Evolutionary conservation across 139 green algal species (phyloP), one percentile per base, ranked within the genome.

Genomic region (Chlamydomonas sp.): DNA sequence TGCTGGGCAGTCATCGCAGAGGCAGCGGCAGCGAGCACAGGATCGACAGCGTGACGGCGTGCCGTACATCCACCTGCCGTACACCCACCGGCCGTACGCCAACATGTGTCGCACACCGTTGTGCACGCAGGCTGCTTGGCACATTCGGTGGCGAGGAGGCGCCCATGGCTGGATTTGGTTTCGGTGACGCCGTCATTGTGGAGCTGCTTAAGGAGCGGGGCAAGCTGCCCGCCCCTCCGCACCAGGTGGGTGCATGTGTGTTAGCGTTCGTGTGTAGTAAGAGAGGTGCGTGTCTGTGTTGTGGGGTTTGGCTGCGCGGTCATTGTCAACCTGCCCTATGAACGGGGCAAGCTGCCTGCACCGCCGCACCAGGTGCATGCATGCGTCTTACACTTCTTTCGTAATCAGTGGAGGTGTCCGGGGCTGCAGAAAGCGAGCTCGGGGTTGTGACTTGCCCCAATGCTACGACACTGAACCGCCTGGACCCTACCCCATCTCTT

Each of bases 291-390:
- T 10, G 97, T 94, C 82, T 93, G 90, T 31, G 97, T 97, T 5
- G 98, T 99, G 93, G 97, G 97, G 1, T 99, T 99, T 92, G 97
- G 98, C 16, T 98, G 99, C 81, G 97, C 97, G 15, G 98, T 99
- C 31, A 99, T 99, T 82, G 92, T 99, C 57, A 98, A 99, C 93
- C 95, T 99, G 77, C 94, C 99, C 18, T 97, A 97, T 85, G 97
- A 99, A 10, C 93, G 90, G 75, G 78, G 88, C 31, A 91, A 98
- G 85, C 85, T 99, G 90, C 96, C 96, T 0, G 71, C 89, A 6
- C 79, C 93, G 3, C 59, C 49, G 64, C 96, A 96, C 71, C 60
- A 94, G 90, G 94, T 95, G 58, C 3, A 66, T n/a, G 79, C 49
- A 64, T 84, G 59, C 71, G 8, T 8, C 7, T 82, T 18, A 7